phyloP scores from a whole-genome alignment of 2,329 filamentous ascomycete genomes.

The Nemania bipapillata region DNA sequence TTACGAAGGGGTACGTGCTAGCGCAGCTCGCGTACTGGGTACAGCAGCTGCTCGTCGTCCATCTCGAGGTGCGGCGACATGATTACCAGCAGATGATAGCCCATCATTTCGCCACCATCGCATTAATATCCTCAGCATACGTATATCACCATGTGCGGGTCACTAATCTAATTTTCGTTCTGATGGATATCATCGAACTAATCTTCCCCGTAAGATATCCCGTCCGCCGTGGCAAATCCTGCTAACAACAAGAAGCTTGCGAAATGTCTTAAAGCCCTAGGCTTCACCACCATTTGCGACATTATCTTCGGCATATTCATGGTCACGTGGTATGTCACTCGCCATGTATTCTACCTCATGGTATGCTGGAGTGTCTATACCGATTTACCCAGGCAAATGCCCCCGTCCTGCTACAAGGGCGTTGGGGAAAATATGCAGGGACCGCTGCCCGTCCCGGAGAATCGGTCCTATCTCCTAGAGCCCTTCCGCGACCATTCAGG shows the following conservation, averaged over 20 bases:
- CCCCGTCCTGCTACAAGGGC: conserved; percentile 77
- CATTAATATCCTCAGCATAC: conserved; percentile 82
- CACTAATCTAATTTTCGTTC: conserved; percentile 83
- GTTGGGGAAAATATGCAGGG: conserved; percentile 64
- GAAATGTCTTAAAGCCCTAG: conserved; percentile 91
- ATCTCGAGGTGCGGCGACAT: conserved; percentile 91
- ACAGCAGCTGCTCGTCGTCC: conserved; percentile 90
- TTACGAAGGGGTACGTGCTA: conserved; percentile 88
- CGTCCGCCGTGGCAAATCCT: not conserved
- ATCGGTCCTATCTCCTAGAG: conserved; percentile 72
- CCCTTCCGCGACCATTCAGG: conserved; percentile 77
- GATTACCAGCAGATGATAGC: conserved; percentile 95
- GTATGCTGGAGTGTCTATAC: conserved; percentile 83
- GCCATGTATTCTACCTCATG: conserved; percentile 80
- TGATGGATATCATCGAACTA: conserved; percentile 93
- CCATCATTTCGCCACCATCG: conserved; percentile 88
- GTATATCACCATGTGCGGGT: conserved; percentile 85
- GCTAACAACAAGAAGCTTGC: conserved; percentile 67
- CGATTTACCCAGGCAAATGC: conserved; percentile 70
- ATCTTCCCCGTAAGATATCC: conserved; percentile 77
- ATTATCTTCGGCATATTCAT: conserved; percentile 85
- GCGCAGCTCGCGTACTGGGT: conserved; percentile 93
- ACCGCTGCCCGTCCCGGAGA: conserved; percentile 61
- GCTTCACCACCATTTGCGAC: conserved; percentile 80
- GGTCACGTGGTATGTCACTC: conserved; percentile 79